phyloP scores from a whole-genome alignment of 768 basidiomycete genomes.

The Leucogyrophana mollusca region DNA sequence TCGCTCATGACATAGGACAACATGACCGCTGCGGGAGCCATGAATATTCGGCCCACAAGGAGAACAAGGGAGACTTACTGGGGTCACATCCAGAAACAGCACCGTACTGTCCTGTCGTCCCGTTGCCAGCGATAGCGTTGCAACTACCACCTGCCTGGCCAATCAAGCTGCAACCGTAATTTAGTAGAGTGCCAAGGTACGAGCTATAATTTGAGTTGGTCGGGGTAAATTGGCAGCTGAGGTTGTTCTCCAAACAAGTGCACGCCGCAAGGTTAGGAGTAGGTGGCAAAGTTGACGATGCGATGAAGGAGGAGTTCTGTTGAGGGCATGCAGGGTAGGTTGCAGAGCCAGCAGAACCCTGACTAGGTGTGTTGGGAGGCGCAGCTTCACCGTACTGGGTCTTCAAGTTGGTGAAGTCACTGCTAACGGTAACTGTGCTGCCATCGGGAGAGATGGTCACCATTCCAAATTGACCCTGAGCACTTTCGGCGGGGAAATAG shows the following conservation, averaged over 20 bases:
- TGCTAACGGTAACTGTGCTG: slow-evolving; percentile 61
- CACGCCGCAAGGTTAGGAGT: slow-evolving; percentile 86
- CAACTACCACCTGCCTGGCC: slow-evolving; percentile 63
- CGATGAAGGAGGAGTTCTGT: slow-evolving; percentile 56
- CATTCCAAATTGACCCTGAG: slow-evolving; percentile 79
- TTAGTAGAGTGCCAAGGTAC: slow-evolving; percentile 58
- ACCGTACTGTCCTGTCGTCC: slow-evolving; percentile 75
- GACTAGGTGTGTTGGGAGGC: slow-evolving; percentile 61
- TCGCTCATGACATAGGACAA: slow-evolving; percentile 81
- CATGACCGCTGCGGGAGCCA: slow-evolving; percentile 55
- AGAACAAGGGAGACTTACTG: slow-evolving; percentile 40
- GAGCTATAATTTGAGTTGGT: slow-evolving; percentile 56
- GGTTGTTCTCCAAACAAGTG: slow-evolving; percentile 62
- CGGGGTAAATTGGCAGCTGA: slow-evolving; percentile 76
- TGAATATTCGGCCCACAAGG: background rate
- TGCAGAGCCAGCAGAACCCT: slow-evolving; percentile 49
- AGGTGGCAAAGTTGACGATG: slow-evolving; percentile 70
- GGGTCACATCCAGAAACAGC: slow-evolving; percentile 77
- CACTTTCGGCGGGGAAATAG: slow-evolving; percentile 82
- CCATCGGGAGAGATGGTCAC: slow-evolving; percentile 70
- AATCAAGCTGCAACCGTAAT: slow-evolving; percentile 67
- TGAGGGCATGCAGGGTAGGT: slow-evolving; percentile 63
- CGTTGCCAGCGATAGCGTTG: slow-evolving; percentile 68
- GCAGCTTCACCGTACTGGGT: slow-evolving; percentile 58
- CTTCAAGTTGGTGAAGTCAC: slow-evolving; percentile 67